These are phyloP conservation scores for Acanthamoeba polyphaga DNA, from an alignment of 208 protist species.

Conservation along the genomic window DNA sequence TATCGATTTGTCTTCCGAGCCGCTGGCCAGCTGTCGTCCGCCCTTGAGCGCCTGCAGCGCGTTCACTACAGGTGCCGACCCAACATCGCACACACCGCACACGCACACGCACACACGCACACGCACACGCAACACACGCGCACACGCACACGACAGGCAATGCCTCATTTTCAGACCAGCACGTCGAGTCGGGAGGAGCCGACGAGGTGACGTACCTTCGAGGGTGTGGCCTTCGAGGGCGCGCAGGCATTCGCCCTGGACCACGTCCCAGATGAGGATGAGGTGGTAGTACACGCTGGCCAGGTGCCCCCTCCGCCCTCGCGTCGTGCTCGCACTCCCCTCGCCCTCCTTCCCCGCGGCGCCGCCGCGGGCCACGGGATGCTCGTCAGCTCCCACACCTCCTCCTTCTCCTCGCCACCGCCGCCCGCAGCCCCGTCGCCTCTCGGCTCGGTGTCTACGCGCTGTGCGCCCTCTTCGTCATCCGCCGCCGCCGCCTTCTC, in stretches of 20 bases:
- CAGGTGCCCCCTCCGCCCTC: background rate
- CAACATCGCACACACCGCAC: background rate
- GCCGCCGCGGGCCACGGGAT: too few relatives aligned
- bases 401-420: too few relatives aligned
- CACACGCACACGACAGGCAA: background rate
- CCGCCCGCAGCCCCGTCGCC: too few relatives aligned
- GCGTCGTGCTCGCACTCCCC: background rate
- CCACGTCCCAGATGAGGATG: conserved; percentile 15
- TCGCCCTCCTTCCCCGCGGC: too few relatives aligned
- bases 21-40: conserved; percentile 34
- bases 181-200: background rate
- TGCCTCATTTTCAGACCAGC: background rate
- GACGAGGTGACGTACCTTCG: background rate
- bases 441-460: too few relatives aligned
- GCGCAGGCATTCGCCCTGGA: background rate
- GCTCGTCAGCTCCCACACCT: too few relatives aligned
- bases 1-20: conserved; percentile 31
- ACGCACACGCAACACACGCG: too few relatives aligned
- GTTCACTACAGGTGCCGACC: background rate
- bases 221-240: conserved; percentile 19
- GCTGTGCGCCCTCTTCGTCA: too few relatives aligned
- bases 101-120: too few relatives aligned
- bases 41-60: conserved; percentile 13
- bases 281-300: conserved; percentile 9
- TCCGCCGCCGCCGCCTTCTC: background rate